Percentiles rank a stretch among this genome's conserved stretches.
Conservation (phyloP, 768 basidiomycete species). For the Lentinula aciculospora region DNA sequence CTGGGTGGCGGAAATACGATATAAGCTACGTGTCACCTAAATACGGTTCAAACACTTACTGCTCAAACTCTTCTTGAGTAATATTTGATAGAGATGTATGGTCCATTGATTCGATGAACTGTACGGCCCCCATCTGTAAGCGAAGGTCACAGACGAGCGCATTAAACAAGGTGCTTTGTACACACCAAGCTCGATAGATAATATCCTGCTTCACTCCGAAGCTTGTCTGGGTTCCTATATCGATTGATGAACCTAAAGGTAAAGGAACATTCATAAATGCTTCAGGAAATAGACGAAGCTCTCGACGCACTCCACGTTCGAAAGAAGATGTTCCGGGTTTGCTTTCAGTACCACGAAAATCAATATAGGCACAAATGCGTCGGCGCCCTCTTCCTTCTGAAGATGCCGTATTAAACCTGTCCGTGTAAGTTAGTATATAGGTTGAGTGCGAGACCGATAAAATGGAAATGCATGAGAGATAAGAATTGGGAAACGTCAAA, state of each 20-base stretch:
- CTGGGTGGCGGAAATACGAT: conserved; percentile 20
- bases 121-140: conserved; percentile 86
- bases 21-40: background rate
- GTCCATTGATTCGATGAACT: conserved; percentile 98
- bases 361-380: conserved; percentile 90
- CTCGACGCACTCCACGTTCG: conserved; percentile 82
- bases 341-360: conserved; percentile 92
- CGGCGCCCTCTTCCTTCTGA: conserved; percentile 81
- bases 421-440: conserved; percentile 4
- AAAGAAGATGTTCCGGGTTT: conserved; percentile 90
- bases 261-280: background rate
- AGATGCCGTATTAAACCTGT: conserved; percentile 87
- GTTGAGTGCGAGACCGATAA: background rate
- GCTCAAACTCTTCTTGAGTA: conserved; percentile 89
- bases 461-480: background rate
- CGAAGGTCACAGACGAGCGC: background rate
- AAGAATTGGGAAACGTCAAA: background rate
- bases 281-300: background rate
- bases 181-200: conserved; percentile 92
- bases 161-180: background rate
- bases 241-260: conserved; percentile 82
- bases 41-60: conserved; percentile 28
- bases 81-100: conserved; percentile 93
- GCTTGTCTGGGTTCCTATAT: conserved; percentile 82
- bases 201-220: conserved; percentile 95